These are phyloP conservation scores for Beauveria caledonica DNA, from an alignment of 2,329 filamentous ascomycete genomes.

Conservation along the genomic window DNA sequence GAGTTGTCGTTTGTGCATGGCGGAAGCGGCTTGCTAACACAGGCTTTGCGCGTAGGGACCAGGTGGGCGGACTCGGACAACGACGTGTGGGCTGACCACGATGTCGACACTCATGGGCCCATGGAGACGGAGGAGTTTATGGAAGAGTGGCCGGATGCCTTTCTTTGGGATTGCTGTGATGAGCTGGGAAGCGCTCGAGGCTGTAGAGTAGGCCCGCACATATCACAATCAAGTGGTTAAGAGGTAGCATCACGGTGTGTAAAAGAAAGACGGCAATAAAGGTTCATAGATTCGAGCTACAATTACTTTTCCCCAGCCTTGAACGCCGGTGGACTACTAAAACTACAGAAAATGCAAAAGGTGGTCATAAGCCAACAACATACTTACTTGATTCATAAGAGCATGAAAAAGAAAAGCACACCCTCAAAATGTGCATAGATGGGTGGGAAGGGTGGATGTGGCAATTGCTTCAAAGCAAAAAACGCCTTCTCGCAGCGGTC, in stretches of 20 bases:
- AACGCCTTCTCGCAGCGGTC: not conserved
- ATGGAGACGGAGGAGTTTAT: slow-evolving; percentile 14
- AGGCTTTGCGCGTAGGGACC: not conserved
- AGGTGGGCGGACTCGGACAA: slow-evolving; percentile 8
- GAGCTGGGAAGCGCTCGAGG: slow-evolving; percentile 7
- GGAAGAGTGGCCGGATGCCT: slow-evolving; percentile 14
- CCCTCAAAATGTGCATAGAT: slow-evolving; percentile 9
- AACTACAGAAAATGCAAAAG: slow-evolving; percentile 10
- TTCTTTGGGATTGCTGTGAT: slow-evolving; percentile 18
- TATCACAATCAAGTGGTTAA: not conserved
- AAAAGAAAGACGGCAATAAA: not conserved
- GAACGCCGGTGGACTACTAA: slow-evolving; percentile 9
- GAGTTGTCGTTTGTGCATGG: not conserved
- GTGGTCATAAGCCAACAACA: not conserved
- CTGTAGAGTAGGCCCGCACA: slow-evolving; percentile 9
- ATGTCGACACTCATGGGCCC: slow-evolving; percentile 11
- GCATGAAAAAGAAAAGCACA: slow-evolving; percentile 4
- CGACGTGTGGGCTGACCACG: slow-evolving; percentile 13
- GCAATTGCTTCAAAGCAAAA: not conserved
- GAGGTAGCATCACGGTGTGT: too few relatives aligned
- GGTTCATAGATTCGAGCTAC: not conserved
- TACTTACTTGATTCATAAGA: slow-evolving; percentile 12
- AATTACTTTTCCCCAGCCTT: slow-evolving; percentile 10
- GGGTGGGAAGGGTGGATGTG: not conserved
- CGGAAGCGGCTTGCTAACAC: slow-evolving; percentile 3